Evolutionary conservation across 169 alveolate genomes (phyloP).

Genomic region (Eimeria necatrix): DNA sequence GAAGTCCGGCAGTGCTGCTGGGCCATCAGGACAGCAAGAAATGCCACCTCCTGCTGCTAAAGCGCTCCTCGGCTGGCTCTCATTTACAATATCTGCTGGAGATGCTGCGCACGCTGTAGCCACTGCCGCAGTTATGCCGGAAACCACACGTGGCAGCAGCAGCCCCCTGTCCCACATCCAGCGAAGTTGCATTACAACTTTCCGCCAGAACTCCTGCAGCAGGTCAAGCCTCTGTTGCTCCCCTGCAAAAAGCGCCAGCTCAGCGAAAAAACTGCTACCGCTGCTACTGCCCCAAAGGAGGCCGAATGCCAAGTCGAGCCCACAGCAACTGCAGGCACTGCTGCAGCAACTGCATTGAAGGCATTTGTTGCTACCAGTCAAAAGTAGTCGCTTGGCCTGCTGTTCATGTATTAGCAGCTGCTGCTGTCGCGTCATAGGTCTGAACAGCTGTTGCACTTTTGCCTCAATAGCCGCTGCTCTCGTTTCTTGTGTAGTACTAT

Average conservation of each 20-base stretch:
- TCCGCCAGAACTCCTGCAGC: conserved; percentile 49
- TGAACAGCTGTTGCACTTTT: conserved; percentile 47
- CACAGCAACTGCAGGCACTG: conserved; percentile 69
- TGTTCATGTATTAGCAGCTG: conserved; percentile 66
- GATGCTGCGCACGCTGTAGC: not conserved
- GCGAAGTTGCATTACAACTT: conserved; percentile 33
- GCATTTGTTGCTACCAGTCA: not conserved
- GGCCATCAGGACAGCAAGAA: conserved; percentile 70
- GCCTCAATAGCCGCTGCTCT: conserved; percentile 6
- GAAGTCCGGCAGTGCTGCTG: conserved; percentile 52
- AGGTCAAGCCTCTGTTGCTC: conserved; percentile 35
- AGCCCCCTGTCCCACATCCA: conserved; percentile 42
- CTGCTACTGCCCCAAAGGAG: conserved; percentile 66
- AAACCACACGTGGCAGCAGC: conserved; percentile 69
- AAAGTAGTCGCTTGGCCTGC: conserved; percentile 65
- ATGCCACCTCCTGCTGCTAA: conserved; percentile 61
- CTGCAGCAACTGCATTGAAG: conserved; percentile 50
- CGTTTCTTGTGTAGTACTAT: not conserved
- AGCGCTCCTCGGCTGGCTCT: conserved; percentile 15
- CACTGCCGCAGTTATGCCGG: conserved; percentile 60
- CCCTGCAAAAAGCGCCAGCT: conserved; percentile 51
- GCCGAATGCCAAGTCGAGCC: conserved; percentile 54
- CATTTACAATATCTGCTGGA: not conserved
- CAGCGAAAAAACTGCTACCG: conserved; percentile 52
- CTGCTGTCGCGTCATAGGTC: conserved; percentile 64